phyloP scores from a whole-genome alignment of 345 rosid species.

The Barbarea vulgaris region DNA sequence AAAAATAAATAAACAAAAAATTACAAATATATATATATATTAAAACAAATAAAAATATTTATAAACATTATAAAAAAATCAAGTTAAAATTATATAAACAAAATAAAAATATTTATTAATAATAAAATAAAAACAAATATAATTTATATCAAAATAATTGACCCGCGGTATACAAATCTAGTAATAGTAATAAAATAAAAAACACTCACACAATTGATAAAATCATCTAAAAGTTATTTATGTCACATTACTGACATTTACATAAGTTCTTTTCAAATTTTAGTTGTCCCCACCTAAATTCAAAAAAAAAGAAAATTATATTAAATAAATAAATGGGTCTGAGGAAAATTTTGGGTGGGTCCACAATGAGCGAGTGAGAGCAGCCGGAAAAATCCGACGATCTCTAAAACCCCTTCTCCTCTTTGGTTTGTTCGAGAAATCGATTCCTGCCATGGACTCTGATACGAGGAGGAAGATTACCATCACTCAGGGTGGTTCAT shows the following conservation, averaged over 20 bases:
- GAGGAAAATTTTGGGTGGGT: background rate
- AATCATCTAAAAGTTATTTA: no score
- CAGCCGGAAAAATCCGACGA: constrained; percentile 22
- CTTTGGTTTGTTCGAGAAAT: background rate
- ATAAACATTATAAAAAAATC: no score
- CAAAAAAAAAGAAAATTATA: background rate
- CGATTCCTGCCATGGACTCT: constrained; percentile 29
- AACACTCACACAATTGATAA: background rate
- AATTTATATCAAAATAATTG: no score
- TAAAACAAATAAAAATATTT: no score
- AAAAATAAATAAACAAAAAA: no score
- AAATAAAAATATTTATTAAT: no score
- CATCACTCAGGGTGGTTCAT: constrained; percentile 26
- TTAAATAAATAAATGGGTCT: no score
- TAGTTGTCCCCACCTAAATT: background rate
- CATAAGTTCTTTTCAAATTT: background rate
- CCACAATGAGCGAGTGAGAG: constrained; percentile 1
- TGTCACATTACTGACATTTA: background rate
- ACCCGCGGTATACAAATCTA: no score
- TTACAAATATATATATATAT: no score
- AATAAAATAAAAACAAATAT: no score
- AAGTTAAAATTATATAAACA: no score
- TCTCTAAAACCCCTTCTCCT: constrained; percentile 26
- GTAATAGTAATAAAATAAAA: no score
- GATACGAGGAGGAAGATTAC: constrained; percentile 23